These are phyloP conservation scores for Microdochium nivale DNA, from an alignment of 2,329 filamentous ascomycete genomes.

Conservation along the genomic window DNA sequence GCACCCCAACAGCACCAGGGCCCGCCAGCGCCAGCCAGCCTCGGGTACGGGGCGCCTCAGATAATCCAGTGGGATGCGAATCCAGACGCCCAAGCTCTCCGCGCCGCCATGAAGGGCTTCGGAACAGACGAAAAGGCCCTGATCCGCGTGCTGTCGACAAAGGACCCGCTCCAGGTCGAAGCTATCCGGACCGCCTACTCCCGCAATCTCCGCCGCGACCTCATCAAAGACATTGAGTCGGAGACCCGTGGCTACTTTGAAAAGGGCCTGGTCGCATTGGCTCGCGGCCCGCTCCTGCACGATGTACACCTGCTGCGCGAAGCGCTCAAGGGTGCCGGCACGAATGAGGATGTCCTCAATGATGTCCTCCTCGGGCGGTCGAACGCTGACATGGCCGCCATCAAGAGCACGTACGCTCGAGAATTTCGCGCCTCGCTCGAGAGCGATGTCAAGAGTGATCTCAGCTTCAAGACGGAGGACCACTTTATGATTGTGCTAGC, in stretches of 20 bases:
- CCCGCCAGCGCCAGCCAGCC: slow-evolving; percentile 23
- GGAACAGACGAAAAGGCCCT: slow-evolving; percentile 78
- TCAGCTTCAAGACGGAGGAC: slow-evolving; percentile 77
- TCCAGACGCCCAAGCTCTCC: slow-evolving; percentile 60
- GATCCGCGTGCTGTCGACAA: slow-evolving; percentile 59
- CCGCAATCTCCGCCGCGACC: slow-evolving; percentile 53
- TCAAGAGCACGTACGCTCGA: slow-evolving; percentile 69
- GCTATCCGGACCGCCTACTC: slow-evolving; percentile 60
- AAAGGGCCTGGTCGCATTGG: slow-evolving; percentile 64
- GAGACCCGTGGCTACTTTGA: slow-evolving; percentile 72
- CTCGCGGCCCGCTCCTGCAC: slow-evolving; percentile 68
- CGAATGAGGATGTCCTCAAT: slow-evolving; percentile 78
- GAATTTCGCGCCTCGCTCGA: slow-evolving; percentile 61
- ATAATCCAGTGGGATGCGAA: slow-evolving; percentile 60
- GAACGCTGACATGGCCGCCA: slow-evolving; percentile 81
- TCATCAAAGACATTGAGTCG: slow-evolving; percentile 66
- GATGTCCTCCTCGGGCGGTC: slow-evolving; percentile 75
- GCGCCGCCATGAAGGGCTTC: slow-evolving; percentile 86
- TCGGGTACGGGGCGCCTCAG: slow-evolving; percentile 67
- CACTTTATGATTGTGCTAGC: slow-evolving; percentile 78
- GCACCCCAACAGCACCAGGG: slow-evolving; percentile 20
- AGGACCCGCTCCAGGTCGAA: slow-evolving; percentile 72
- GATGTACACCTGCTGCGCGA: slow-evolving; percentile 65
- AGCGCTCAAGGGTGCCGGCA: slow-evolving; percentile 72
- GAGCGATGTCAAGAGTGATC: slow-evolving; percentile 63